Conservation (phyloP, 148 eudicot species). For the Nepenthes mirabilis region DNA sequence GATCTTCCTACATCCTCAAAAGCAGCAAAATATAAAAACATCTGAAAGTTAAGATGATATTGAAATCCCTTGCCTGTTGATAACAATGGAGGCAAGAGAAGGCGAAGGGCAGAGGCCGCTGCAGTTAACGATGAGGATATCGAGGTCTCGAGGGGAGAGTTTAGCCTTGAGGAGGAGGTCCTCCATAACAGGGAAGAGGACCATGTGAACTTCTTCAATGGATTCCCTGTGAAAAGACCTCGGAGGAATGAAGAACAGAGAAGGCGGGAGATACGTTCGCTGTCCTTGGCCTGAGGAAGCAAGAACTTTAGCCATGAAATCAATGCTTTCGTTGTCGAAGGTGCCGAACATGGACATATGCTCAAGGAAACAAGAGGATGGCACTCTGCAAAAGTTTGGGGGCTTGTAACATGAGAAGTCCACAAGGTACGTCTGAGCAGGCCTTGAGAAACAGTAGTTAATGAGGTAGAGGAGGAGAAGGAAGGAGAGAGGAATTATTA, state of each 20-base stretch:
- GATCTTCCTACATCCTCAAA: no score
- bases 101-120: slow-evolving; percentile 68
- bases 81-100: slow-evolving; percentile 44
- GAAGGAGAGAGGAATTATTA: slow-evolving; percentile 10
- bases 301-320: slow-evolving; percentile 48
- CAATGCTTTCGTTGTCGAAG: slow-evolving; percentile 26
- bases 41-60: no score
- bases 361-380: slow-evolving; percentile 41
- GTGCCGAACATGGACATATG: slow-evolving; percentile 19
- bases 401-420: slow-evolving; percentile 65
- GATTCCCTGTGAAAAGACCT: slow-evolving; percentile 33
- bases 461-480: slow-evolving; percentile 7
- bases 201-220: slow-evolving; percentile 47
- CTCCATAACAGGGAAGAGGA: slow-evolving; percentile 49
- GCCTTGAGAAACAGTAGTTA: slow-evolving; percentile 6
- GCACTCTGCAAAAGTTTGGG: slow-evolving; percentile 45
- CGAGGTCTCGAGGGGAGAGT: slow-evolving; percentile 32
- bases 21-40: no score
- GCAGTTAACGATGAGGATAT: slow-evolving; percentile 64
- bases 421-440: slow-evolving; percentile 35
- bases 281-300: slow-evolving; percentile 52
- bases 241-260: slow-evolving; percentile 56
- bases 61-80: slow-evolving; percentile 17
- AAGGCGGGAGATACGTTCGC: slow-evolving; percentile 58
- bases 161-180: slow-evolving; percentile 50